Conservation (phyloP, 148 eudicot species). For the Heliamphora exappendiculata region DNA sequence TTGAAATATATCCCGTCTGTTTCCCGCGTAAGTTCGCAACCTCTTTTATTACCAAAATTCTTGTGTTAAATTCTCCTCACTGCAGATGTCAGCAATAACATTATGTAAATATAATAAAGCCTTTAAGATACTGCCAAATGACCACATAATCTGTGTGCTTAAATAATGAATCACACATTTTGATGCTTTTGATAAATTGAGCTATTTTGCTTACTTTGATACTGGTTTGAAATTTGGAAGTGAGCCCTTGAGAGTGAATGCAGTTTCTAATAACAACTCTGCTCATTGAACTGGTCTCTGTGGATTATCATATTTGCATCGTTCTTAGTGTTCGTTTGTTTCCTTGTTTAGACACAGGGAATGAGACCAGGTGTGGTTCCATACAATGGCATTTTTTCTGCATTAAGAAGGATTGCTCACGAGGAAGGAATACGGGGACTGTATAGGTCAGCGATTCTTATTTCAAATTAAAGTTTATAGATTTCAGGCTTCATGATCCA, state of each 20-base stretch:
- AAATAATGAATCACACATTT: neutral
- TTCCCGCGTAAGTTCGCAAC: neutral
- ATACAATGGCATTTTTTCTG: constrained; percentile 67
- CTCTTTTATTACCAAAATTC: neutral
- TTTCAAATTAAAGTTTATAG: neutral
- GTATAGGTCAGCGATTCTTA: constrained; percentile 55
- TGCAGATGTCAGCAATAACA: neutral
- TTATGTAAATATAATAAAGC: neutral
- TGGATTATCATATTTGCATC: neutral
- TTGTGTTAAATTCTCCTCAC: neutral
- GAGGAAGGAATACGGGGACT: constrained; percentile 82
- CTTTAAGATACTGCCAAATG: neutral
- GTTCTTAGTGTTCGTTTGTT: neutral
- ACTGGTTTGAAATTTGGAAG: neutral
- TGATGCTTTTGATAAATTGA: neutral
- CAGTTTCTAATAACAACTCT: neutral
- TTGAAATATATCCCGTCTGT: neutral
- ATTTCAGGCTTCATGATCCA: constrained; percentile 3
- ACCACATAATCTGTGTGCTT: neutral
- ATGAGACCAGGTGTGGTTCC: constrained; percentile 82
- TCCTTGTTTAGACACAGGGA: constrained; percentile 63
- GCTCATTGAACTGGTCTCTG: neutral
- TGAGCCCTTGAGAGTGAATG: neutral
- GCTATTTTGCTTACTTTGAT: neutral
- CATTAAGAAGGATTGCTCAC: constrained; percentile 59